phyloP scores from a whole-genome alignment of 1,284 basidiomycete genomes.

The Meira nashicola region DNA sequence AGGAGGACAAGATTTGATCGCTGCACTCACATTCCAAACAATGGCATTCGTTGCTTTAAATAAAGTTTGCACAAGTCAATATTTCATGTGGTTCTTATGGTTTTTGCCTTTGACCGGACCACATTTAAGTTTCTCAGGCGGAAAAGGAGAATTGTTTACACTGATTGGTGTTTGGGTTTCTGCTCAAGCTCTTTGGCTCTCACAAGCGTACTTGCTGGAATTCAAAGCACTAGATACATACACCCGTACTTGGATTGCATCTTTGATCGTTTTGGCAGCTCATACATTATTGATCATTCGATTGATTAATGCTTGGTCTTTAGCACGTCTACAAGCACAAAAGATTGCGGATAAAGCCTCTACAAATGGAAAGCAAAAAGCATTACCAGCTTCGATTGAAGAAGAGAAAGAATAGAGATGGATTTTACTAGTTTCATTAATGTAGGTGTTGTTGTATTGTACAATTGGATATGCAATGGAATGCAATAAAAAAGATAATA shows the following conservation, averaged over 20 bases:
- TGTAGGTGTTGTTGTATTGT: neutral
- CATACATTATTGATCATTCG: constrained; percentile 28
- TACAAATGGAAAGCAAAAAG: neutral
- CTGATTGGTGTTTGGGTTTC: constrained; percentile 64
- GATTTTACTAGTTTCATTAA: neutral
- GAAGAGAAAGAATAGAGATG: neutral
- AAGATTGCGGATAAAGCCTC: neutral
- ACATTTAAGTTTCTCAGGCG: constrained; percentile 59
- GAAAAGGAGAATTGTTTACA: constrained; percentile 54
- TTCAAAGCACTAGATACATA: constrained; percentile 42
- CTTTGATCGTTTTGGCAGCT: constrained; percentile 29
- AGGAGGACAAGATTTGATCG: constrained; percentile 62
- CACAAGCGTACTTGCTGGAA: constrained; percentile 46
- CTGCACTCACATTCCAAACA: constrained; percentile 89
- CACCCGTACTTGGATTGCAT: constrained; percentile 34
- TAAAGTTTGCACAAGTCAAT: constrained; percentile 98
- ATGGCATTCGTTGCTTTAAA: constrained; percentile 87
- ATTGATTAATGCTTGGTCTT: constrained; percentile 36
- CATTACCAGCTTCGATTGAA: neutral
- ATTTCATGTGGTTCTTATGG: constrained; percentile 95
- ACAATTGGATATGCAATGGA: neutral
- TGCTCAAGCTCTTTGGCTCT: constrained; percentile 42
- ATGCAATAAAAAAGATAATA: neutral
- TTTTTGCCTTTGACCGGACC: constrained; percentile 79
- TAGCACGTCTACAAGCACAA: neutral